Base-by-base conservation (phyloP, 805 yeast species). In the Saccharomycopsis fodiens region DNA sequence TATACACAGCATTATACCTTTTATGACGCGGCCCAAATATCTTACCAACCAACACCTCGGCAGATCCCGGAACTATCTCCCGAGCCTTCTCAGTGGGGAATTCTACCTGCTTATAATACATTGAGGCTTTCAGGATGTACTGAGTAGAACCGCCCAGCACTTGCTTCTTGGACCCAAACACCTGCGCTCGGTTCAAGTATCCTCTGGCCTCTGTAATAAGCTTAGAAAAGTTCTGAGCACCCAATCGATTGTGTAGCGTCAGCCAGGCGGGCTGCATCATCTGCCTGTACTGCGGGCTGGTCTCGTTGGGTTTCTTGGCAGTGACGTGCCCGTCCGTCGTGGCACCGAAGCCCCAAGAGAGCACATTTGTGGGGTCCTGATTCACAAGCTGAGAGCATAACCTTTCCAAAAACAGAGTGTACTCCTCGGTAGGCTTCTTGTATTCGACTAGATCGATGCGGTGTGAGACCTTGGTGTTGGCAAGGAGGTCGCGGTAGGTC, bases 241-340 rank as follows among this genome's bases (percentile, higher is more conserved):
- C 45, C 16, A 46, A 21, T 20, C 49, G 35, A 5, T 23, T 19
- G 29, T 29, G 42, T 13, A 46, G 29, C 3, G 42, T 35, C 23
- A 19, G 3, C 49, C 49, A 46, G 2, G 35, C 39, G 17, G 15
- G 15, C 20, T 6, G 36, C 20, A 17, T 6, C 20, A 32, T 10
- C 20, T 15, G 6, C 17, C 20, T 15, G 36, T 32, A 32, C 17
- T 32, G 8, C 7, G 36, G 15, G 20, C 8, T 32, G 5, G 29
- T 25, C 10, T 25, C 29, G 10, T 25, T 25, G 29, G 10, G 6
- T 6, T 6, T 25, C 29, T 25, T 25, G 6, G 29, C 29, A 25
- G 29, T 25, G 10, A 25, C 29, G 10, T 25, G 29, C 10, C 29
- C 29, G 29, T 25, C 29, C 29, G 10, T 23, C 12, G 32, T 25